A percentile compares a stretch with the other conserved stretches of the same genome.
phyloP scores from a whole-genome alignment of 176 grass and related monocot species.

The Carex kokanica region DNA sequence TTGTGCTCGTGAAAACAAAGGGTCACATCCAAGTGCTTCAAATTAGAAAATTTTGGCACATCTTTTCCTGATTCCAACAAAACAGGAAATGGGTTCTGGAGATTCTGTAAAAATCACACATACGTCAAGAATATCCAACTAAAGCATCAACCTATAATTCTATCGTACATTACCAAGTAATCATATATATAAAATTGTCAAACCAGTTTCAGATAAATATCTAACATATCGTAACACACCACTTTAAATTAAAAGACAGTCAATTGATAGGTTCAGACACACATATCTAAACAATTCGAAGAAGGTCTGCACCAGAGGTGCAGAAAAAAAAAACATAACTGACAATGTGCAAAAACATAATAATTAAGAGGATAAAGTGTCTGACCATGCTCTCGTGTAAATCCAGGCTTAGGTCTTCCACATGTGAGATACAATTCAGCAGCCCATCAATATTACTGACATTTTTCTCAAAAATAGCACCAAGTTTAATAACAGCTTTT shows the following conservation, averaged over 20 bases:
- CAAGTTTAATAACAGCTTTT: background rate
- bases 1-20: background rate
- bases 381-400: background rate
- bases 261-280: no score
- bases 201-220: background rate
- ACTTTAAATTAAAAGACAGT: no score
- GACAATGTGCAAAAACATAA: no score
- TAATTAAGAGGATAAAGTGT: no score
- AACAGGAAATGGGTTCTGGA: background rate
- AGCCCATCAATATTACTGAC: background rate
- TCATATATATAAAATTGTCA: background rate
- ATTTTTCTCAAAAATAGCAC: background rate
- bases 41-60: background rate
- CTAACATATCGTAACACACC: no score
- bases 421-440: background rate
- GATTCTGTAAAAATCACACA: background rate
- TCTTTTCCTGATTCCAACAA: background rate
- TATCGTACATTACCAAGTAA: background rate
- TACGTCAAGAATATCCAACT: background rate
- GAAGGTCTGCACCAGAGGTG: no score
- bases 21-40: background rate
- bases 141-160: background rate
- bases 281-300: no score
- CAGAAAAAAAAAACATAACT: no score
- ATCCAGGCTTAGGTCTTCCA: background rate